Conservation (phyloP, 163 green algal genomes). For the Prototheca wickerhamii region DNA sequence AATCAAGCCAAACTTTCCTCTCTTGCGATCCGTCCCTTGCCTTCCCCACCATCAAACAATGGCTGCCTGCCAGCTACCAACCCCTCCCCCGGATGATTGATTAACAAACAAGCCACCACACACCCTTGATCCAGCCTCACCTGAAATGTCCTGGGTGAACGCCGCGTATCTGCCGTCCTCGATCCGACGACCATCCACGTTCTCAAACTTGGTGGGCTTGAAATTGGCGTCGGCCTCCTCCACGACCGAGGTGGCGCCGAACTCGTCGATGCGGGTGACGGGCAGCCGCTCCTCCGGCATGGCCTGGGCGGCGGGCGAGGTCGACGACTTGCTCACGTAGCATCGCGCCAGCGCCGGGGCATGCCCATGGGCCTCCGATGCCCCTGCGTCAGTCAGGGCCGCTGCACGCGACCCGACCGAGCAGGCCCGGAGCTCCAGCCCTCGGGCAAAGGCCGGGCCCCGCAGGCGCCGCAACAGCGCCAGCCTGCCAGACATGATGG, state of each 20-base stretch:
- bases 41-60: not conserved
- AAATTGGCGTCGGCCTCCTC: conserved; percentile 6
- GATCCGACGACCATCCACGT: conserved; percentile 62
- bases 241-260: conserved; percentile 34
- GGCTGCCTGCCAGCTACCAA: not conserved
- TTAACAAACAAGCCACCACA: not conserved
- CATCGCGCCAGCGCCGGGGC: no score
- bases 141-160: conserved; percentile 67
- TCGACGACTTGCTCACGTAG: no score
- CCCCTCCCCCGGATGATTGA: not conserved
- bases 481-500: no score
- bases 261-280: conserved; percentile 18
- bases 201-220: conserved; percentile 26
- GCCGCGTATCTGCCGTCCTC: conserved; percentile 85
- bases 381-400: no score
- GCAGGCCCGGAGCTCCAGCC: no score
- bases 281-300: conserved; percentile 12
- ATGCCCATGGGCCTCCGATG: no score
- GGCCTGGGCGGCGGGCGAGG: not conserved
- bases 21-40: not conserved
- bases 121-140: conserved; percentile 5
- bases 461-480: no score
- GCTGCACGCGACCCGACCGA: no score
- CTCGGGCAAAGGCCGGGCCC: no score
- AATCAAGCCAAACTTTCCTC: not conserved